Base-by-base conservation (phyloP, 169 alveolate genomes). In the Cryptosporidium bovis region DNA sequence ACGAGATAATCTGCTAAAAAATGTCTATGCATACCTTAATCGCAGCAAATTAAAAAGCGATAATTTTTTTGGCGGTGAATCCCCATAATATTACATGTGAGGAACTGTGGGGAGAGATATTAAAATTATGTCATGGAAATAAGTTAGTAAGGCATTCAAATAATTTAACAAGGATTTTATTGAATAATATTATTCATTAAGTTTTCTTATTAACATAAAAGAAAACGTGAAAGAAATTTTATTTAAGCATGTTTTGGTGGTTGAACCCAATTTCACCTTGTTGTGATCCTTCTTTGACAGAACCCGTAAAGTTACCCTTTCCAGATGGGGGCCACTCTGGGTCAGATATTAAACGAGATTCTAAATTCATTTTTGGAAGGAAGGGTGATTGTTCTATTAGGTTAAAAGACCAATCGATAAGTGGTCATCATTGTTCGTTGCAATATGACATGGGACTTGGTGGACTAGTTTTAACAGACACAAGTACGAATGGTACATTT, bases 401-500 rank as follows among this genome's bases (percentile, higher is more conserved):
- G 64, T 66, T 77, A 20, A 77, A 77, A 56, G 87, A 77, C 36
- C 87, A 77, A 27, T 77, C 87, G 3, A 77, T 77, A 12, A 77
- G 87, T 62, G 87, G 87, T 10, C 87, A 77, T 16, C 87, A 77
- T 46, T 77, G 87, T 27, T 40, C 71, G 46, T 34, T 77, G 20
- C 71, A 77, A 3, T 24, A 58, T 16, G 87, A 62, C 27, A 48
- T 20, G 53, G 16, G 55, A 27, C 15, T n/a, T 6, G 33, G 64
- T 36, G 69, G 71, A 10, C 40, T 77, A 64, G 24, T 77, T 36
- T 24, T 77, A 40, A 77, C 71, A 55, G 87, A 77, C 24, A 77
- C 87, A 2, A 77, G 87, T 29, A 77, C 87, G 0, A 77, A 77
- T 60, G 87, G 87, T 13, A 77, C 87, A 44, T 77, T 77, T 34